Percentiles rank a stretch among this genome's conserved stretches.
phyloP scores from a whole-genome alignment of 2,329 filamentous ascomycete genomes.

The Aureobasidium namibiae region DNA sequence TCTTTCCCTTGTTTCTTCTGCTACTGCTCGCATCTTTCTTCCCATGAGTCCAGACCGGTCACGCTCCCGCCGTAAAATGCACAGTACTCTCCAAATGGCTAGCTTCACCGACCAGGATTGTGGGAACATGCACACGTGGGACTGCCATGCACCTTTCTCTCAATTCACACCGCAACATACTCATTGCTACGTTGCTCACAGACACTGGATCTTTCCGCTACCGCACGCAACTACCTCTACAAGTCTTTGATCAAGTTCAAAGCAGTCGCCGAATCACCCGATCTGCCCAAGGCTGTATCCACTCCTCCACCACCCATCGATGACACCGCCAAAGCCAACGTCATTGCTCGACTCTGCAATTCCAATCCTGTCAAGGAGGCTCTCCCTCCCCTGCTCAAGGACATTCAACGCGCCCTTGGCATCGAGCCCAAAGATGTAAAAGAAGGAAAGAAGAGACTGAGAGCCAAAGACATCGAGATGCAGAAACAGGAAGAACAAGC shows the following conservation, averaged over 20 bases:
- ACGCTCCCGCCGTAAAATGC: not conserved
- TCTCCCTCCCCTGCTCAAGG: conserved; percentile 38
- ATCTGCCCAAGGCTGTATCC: conserved; percentile 35
- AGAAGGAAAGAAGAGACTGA: conserved; percentile 21
- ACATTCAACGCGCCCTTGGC: conserved; percentile 33
- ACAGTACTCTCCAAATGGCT: not conserved
- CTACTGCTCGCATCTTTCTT: not conserved
- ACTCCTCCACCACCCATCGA: conserved; percentile 31
- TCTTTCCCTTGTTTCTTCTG: not conserved
- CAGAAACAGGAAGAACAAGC: not conserved
- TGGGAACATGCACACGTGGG: not conserved
- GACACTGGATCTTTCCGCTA: conserved; percentile 42
- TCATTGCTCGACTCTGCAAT: conserved; percentile 52
- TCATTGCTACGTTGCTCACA: conserved; percentile 20
- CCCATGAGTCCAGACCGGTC: not conserved
- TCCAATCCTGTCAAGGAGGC: conserved; percentile 50
- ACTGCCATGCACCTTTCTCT: not conserved
- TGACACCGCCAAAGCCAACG: conserved; percentile 46
- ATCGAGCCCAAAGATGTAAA: conserved; percentile 18
- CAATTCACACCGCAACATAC: not conserved
- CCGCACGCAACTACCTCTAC: conserved; percentile 47
- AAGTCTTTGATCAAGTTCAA: conserved; percentile 52
- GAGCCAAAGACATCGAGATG: conserved; percentile 20
- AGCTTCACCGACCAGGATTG: not conserved
- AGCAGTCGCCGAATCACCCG: conserved; percentile 43